Evolutionary conservation across 1,284 basidiomycete species (phyloP), one percentile per base, ranked within the genome.

Genomic region (Ganoderma leucocontextum): DNA sequence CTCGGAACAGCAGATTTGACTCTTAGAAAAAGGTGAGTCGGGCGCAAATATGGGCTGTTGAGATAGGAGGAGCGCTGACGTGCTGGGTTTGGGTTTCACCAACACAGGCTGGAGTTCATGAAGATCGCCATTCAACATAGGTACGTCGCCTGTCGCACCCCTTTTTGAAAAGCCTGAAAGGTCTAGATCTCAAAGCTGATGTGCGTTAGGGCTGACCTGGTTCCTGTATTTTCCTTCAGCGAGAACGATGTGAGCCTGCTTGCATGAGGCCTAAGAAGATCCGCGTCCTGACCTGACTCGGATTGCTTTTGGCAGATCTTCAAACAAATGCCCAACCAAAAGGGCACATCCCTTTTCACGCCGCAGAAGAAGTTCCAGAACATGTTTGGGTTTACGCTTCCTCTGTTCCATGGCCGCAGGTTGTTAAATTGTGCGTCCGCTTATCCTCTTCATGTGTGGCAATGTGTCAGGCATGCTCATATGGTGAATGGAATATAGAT

Each of bases 191-290:
- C 38, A 33, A 35, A 42, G 36, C 2, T 61, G n/a, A n/a, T 58
- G 3, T 8, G 13, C 49, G 64, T 17, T 73, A 95, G 94, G 59
- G 96, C 96, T 55, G 94, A 96, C 75, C 85, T 98, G 9, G 96
- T 98, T 0, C 97, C 96, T 0, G 95, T 97, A 1, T 98, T 98
- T 77, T 96, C 95, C 1, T 99, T 99, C 76, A 97, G 97, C 22
- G 97, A 99, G 83, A 99, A 99, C 79, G 97, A 99, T 78, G 95
- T 96, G 70, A 75, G 38, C 1, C 9, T 39, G n/a, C 47, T 59
- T 41, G 13, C 4, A 58, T 15, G 38, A 22, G 38, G n/a, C 38
- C 22, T 6, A 60, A n/a, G 35, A 38, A 3, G 4, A 5, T 17
- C n/a, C 17, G n/a, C 35, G 57, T 35, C 5, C 7, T 55, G 15